Percentiles rank a stretch among this genome's conserved stretches.
These are phyloP conservation scores for Yueomyces sp. DNA, from an alignment of 1,139 yeast species.

Conservation along the genomic window DNA sequence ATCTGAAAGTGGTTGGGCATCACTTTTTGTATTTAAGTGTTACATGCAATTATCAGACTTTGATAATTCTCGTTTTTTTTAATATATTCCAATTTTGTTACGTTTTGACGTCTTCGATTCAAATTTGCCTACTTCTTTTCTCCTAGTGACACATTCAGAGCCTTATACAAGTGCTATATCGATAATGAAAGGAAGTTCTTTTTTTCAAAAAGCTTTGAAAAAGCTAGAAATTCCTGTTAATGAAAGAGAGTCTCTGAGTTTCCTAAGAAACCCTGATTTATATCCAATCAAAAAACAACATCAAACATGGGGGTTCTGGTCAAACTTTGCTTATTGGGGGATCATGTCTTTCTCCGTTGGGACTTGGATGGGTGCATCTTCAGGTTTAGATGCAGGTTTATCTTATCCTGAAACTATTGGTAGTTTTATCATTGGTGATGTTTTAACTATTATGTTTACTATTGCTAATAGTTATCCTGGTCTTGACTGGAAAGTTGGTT, in stretches of 20 bases:
- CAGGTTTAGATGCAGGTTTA: slow-evolving; percentile 29
- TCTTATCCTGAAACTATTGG: slow-evolving; percentile 31
- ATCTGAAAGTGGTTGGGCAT: too few species aligned
- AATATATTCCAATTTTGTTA: too few species aligned
- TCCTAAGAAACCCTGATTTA: slow-evolving; percentile 27
- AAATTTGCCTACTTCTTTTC: too few species aligned
- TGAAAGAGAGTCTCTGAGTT: slow-evolving; percentile 21
- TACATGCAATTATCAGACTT: too few species aligned
- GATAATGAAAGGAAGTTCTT: too few species aligned
- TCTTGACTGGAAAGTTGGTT: slow-evolving; percentile 34
- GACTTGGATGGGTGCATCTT: slow-evolving; percentile 32
- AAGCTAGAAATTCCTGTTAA: slow-evolving; percentile 24
- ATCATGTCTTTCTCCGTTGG: slow-evolving; percentile 29
- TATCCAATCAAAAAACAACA: slow-evolving; percentile 25
- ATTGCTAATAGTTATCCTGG: slow-evolving; percentile 33
- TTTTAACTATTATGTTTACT: slow-evolving; percentile 29
- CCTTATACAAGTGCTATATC: too few species aligned
- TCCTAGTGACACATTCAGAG: too few species aligned
- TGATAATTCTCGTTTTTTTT: too few species aligned
- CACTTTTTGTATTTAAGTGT: too few species aligned
- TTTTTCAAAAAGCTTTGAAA: slow-evolving; percentile 4
- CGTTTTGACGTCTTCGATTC: too few species aligned
- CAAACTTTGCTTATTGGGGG: slow-evolving; percentile 32
- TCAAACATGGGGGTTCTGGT: slow-evolving; percentile 31
- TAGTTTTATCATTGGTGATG: slow-evolving; percentile 31